phyloP scores from a whole-genome alignment of 306 rosid species.

The Prunus persica region Prunus_persica_NCBIv2 NC_034014.1:24436001-24436500 shows the following conservation, averaged over 20 bases:
- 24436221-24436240: conserved; percentile 26
- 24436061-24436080: too few species aligned
- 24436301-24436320: neutral
- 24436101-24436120: too few species aligned
- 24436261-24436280: conserved; percentile 41
- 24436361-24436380: neutral
- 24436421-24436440: conserved; percentile 30
- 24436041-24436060: too few species aligned
- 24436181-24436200: conserved; percentile 13
- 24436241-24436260: conserved; percentile 39
- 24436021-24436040: too few species aligned
- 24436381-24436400: neutral
- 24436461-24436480: conserved; percentile 15
- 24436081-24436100: too few species aligned
- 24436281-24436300: conserved; percentile 31
- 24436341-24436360: conserved; percentile 14
- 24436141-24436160: neutral
- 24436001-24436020: too few species aligned
- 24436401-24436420: conserved; percentile 31
- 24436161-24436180: neutral
- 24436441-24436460: neutral
- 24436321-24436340: neutral
- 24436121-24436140: too few species aligned
- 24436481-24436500: conserved; percentile 4
- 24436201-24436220: conserved; percentile 32